Evolutionary conservation across 2,329 filamentous ascomycete genomes (phyloP).

Genomic region (Penicillium sp.): DNA sequence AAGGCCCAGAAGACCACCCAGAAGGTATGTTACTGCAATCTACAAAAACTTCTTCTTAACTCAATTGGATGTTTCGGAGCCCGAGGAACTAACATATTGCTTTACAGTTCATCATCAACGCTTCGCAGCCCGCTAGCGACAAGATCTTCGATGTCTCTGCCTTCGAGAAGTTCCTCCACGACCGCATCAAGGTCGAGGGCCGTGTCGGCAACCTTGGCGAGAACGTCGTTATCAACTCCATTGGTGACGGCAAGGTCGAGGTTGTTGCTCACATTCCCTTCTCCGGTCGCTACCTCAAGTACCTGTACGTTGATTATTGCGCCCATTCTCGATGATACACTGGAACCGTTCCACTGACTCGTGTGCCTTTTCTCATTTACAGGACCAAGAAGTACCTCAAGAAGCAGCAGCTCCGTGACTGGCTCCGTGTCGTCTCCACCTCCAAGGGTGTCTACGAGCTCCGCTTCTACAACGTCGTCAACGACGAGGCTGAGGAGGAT

Average conservation of each 20-base stretch:
- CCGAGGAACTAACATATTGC: not conserved
- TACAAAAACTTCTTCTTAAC: not conserved
- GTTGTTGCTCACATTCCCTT: constrained; percentile 96
- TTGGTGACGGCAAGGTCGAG: constrained; percentile 96
- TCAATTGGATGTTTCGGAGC: not conserved
- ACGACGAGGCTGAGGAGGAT: constrained; percentile 96
- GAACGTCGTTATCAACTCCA: constrained; percentile 82
- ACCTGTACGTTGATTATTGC: constrained; percentile 69
- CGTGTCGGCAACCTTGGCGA: constrained; percentile 98
- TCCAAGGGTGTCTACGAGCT: constrained; percentile 98
- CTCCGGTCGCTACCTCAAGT: constrained; percentile 99
- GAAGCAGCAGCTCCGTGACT: constrained; percentile 99
- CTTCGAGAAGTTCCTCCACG: constrained; percentile 99
- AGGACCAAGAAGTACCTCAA: constrained; percentile 99
- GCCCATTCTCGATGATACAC: not conserved
- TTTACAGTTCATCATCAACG: constrained; percentile 94
- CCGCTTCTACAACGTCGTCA: constrained; percentile 99
- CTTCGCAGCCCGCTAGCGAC: constrained; percentile 94
- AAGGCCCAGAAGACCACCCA: constrained; percentile 52
- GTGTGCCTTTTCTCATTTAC: constrained; percentile 4
- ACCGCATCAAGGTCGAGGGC: constrained; percentile 98
- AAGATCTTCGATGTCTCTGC: constrained; percentile 99
- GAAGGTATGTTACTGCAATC: constrained; percentile 39
- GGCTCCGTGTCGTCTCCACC: constrained; percentile 98
- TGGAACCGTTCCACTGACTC: constrained; percentile 6